phyloP scores from a whole-genome alignment of 768 basidiomycete genomes.

The Galerina marginata region DNA sequence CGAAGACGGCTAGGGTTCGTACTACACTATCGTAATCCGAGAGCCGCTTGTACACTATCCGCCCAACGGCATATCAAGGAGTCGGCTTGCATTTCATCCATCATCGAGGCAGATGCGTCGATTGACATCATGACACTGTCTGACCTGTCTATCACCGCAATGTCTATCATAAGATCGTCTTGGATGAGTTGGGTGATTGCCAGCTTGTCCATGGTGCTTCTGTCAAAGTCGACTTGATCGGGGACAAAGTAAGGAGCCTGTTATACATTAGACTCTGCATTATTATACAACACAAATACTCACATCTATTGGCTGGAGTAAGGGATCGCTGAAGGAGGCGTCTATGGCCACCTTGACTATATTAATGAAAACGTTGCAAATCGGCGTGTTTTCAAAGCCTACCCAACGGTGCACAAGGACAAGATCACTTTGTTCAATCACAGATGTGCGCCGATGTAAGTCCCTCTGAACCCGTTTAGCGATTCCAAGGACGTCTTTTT shows the following conservation, averaged over 20 bases:
- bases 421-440: constrained; percentile 47
- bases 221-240: constrained; percentile 12
- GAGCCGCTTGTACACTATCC: constrained; percentile 16
- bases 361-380: constrained; percentile 52
- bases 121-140: constrained; percentile 39
- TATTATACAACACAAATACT: constrained; percentile 5
- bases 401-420: constrained; percentile 42
- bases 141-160: constrained; percentile 26
- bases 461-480: constrained; percentile 40
- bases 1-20: not conserved
- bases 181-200: constrained; percentile 28
- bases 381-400: constrained; percentile 32
- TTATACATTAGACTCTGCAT: too few species aligned
- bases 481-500: constrained; percentile 27
- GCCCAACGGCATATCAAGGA: constrained; percentile 31
- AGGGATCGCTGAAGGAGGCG: constrained; percentile 8
- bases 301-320: constrained; percentile 42
- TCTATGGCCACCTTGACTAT: constrained; percentile 43
- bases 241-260: constrained; percentile 45
- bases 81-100: constrained; percentile 28
- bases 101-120: constrained; percentile 31
- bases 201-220: constrained; percentile 23
- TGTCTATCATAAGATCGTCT: constrained; percentile 38
- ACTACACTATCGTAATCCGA: constrained; percentile 15
- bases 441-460: constrained; percentile 39